phyloP scores from a whole-genome alignment of 176 grass and related monocot genomes.

The Oryza meyeriana region DNA sequence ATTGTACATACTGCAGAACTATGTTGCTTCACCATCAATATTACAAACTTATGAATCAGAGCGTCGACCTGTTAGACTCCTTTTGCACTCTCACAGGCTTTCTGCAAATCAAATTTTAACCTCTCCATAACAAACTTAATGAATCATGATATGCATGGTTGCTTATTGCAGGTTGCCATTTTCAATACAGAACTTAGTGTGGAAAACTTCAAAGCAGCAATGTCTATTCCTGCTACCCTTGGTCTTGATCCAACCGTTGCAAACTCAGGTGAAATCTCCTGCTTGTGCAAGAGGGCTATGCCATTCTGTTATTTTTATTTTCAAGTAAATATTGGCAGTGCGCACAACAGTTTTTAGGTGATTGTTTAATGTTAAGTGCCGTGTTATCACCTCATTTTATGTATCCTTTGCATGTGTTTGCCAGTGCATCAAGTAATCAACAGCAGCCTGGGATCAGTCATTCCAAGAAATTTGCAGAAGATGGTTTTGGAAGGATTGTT shows the following conservation, averaged over 20 bases:
- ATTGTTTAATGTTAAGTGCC: not conserved
- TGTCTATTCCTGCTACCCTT: constrained; percentile 86
- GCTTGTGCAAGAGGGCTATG: not conserved
- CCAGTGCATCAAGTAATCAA: constrained; percentile 84
- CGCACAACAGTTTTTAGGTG: not conserved
- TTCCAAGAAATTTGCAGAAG: constrained; percentile 72
- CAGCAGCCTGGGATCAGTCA: constrained; percentile 59
- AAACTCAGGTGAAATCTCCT: constrained; percentile 69
- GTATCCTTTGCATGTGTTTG: constrained; percentile 19
- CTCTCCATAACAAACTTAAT: constrained; percentile 12
- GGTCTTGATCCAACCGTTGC: constrained; percentile 89
- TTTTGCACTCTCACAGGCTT: constrained; percentile 30
- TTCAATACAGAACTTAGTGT: constrained; percentile 86
- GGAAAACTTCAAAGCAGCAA: constrained; percentile 89
- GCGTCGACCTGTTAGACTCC: constrained; percentile 65
- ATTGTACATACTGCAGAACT: constrained; percentile 54
- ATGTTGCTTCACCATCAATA: constrained; percentile 62
- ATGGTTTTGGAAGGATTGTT: constrained; percentile 71
- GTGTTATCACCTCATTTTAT: not conserved
- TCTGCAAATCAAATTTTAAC: not conserved
- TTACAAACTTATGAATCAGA: constrained; percentile 84
- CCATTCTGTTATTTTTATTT: constrained; percentile 18
- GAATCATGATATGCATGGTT: constrained; percentile 16
- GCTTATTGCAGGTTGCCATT: constrained; percentile 78
- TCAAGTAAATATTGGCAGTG: not conserved